Conservation (phyloP, 176 grass and related monocot genomes). For the Tillandsia leiboldiana region DNA sequence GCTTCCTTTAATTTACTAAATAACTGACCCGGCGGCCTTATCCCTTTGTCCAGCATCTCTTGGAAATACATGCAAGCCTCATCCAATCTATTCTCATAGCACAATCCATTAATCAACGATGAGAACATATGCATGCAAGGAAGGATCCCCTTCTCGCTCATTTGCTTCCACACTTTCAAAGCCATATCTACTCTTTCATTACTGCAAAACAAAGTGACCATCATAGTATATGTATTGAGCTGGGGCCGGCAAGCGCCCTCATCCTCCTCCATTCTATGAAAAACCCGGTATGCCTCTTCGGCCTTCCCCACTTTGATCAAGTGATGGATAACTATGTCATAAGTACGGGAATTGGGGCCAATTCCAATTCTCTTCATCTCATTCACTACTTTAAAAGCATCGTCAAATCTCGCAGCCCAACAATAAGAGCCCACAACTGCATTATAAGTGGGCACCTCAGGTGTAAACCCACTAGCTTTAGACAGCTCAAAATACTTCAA, state of each 20-base stretch:
- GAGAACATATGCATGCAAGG: conserved; percentile 74
- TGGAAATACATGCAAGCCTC: conserved; percentile 66
- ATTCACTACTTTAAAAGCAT: conserved; percentile 53
- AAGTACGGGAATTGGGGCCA: conserved; percentile 48
- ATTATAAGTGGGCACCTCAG: conserved; percentile 59
- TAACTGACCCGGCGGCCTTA: conserved; percentile 52
- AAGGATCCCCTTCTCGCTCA: conserved; percentile 47
- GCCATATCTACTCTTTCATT: conserved; percentile 65
- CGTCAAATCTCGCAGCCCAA: conserved; percentile 37
- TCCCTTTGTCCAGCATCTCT: conserved; percentile 66
- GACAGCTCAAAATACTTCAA: conserved; percentile 58
- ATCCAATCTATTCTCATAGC: conserved; percentile 55
- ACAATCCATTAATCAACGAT: conserved; percentile 50
- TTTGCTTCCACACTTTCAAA: conserved; percentile 61
- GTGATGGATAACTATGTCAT: conserved; percentile 51
- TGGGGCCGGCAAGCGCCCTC: conserved; percentile 37
- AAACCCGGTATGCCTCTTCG: conserved; percentile 42
- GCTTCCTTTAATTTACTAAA: conserved; percentile 58
- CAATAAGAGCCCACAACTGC: conserved; percentile 61
- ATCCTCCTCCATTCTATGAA: conserved; percentile 31
- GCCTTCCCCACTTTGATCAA: conserved; percentile 44
- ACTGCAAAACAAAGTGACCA: conserved; percentile 57
- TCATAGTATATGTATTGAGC: conserved; percentile 63
- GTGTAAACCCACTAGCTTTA: conserved; percentile 46
- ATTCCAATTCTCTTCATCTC: conserved; percentile 53